Conservation (phyloP, 352 stramenopile species). For the Phytophthora sp. region DNA sequence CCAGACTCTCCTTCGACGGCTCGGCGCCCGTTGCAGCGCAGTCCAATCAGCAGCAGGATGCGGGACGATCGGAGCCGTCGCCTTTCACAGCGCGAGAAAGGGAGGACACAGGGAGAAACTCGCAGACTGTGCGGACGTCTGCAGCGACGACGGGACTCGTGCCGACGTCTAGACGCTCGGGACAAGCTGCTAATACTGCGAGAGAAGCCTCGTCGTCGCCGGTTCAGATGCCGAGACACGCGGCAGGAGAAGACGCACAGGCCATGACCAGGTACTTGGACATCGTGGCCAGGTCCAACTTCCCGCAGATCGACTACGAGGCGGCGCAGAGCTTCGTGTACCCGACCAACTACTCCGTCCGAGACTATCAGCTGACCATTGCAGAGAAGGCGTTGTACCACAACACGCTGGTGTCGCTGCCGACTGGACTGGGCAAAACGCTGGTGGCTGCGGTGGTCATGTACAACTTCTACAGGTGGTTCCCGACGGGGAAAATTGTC, state of each 20-base stretch:
- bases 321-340: constrained; percentile 83
- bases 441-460: constrained; percentile 99
- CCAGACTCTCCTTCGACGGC: constrained; percentile 62
- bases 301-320: constrained; percentile 66
- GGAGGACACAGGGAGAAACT: constrained; percentile 9
- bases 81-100: background rate
- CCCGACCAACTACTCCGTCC: constrained; percentile 91
- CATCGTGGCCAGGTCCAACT: constrained; percentile 35
- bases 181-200: background rate
- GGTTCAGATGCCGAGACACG: constrained; percentile 18
- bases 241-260: constrained; percentile 56
- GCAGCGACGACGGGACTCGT: constrained; percentile 1
- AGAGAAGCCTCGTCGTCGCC: constrained; percentile 9
- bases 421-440: constrained; percentile 99
- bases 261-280: constrained; percentile 70
- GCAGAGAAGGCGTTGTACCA: constrained; percentile 92
- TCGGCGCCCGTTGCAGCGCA: background rate
- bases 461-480: constrained; percentile 99
- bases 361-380: constrained; percentile 97
- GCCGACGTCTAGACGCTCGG: constrained; percentile 20
- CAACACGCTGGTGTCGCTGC: constrained; percentile 99
- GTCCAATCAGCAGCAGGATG: constrained; percentile 5
- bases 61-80: constrained; percentile 6
- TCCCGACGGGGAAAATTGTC: constrained; percentile 94
- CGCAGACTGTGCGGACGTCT: constrained; percentile 4